Evolutionary conservation across 805 yeast species (phyloP).

Genomic region (Saturnispora kantuleensis): DNA sequence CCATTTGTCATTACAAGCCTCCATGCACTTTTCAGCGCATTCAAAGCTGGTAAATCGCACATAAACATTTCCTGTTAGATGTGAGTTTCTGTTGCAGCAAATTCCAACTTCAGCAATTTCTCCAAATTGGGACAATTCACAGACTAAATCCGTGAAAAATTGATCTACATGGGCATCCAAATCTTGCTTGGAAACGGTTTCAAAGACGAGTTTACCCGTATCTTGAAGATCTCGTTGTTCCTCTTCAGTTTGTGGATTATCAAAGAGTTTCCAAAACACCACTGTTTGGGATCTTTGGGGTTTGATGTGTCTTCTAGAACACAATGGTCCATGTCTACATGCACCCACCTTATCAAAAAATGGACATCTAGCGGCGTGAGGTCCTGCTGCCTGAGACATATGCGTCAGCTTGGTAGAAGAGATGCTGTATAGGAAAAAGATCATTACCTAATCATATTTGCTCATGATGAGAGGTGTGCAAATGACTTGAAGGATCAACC

Average conservation of each 20-base stretch:
- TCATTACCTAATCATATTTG: no score
- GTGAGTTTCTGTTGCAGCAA: slow-evolving; percentile 76
- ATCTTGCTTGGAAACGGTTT: slow-evolving; percentile 20
- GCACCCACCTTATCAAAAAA: slow-evolving; percentile 62
- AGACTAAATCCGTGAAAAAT: slow-evolving; percentile 62
- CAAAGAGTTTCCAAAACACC: slow-evolving; percentile 53
- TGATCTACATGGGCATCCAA: slow-evolving; percentile 44
- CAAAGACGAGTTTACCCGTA: not conserved
- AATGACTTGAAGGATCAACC: no score
- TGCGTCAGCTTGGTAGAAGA: no score
- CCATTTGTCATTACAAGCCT: slow-evolving; percentile 70
- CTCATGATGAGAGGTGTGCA: no score
- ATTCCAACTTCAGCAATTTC: slow-evolving; percentile 54
- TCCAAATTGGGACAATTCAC: slow-evolving; percentile 45
- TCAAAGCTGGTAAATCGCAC: slow-evolving; percentile 45
- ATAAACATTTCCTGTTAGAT: slow-evolving; percentile 80
- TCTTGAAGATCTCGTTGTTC: slow-evolving; percentile 15
- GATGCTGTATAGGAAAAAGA: no score
- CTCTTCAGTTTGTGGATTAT: slow-evolving; percentile 39
- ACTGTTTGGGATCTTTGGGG: slow-evolving; percentile 61
- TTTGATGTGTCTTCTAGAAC: slow-evolving; percentile 61
- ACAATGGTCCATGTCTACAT: slow-evolving; percentile 85
- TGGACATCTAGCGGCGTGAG: slow-evolving; percentile 7
- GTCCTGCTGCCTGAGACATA: not conserved
- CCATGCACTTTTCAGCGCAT: slow-evolving; percentile 52